Evolutionary conservation across 768 basidiomycete species (phyloP).

Genomic region (Psilocybe azurescens): DNA sequence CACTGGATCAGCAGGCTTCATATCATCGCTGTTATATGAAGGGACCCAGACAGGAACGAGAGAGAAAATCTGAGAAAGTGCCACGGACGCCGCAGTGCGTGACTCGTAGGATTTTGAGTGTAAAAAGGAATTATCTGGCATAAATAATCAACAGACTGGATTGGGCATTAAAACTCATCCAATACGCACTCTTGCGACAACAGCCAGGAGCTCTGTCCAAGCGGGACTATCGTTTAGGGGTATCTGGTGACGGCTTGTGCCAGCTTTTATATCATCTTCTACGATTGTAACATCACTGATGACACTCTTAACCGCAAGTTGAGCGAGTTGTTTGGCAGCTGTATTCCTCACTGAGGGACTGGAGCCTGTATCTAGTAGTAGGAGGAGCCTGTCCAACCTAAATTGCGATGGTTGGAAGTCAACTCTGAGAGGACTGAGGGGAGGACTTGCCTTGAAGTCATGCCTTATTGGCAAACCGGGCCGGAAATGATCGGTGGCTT

Average conservation of each 20-base stretch:
- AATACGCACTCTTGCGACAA: constrained; percentile 80
- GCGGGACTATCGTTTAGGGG: constrained; percentile 70
- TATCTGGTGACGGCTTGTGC: constrained; percentile 54
- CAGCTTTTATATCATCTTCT: constrained; percentile 76
- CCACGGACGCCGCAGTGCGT: constrained; percentile 85
- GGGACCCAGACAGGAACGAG: constrained; percentile 84
- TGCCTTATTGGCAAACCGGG: constrained; percentile 59
- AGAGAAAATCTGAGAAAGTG: constrained; percentile 86
- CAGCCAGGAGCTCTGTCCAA: constrained; percentile 90
- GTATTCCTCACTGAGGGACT: constrained; percentile 88
- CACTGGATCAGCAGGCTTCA: constrained; percentile 27
- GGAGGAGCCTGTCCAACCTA: constrained; percentile 96
- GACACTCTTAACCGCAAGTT: constrained; percentile 87
- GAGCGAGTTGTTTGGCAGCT: constrained; percentile 96
- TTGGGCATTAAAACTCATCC: neutral
- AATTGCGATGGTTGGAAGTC: neutral
- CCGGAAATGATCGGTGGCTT: constrained; percentile 45
- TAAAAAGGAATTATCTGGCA: constrained; percentile 84
- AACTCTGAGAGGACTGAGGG: neutral
- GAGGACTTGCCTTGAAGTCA: constrained; percentile 73
- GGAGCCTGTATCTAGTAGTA: constrained; percentile 94
- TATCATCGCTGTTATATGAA: constrained; percentile 35
- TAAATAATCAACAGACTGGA: neutral
- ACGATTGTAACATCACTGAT: constrained; percentile 77
- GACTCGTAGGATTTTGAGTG: constrained; percentile 95